Evolutionary conservation across 257 asterid species (phyloP).

Genomic region (Misopates orontium): DNA sequence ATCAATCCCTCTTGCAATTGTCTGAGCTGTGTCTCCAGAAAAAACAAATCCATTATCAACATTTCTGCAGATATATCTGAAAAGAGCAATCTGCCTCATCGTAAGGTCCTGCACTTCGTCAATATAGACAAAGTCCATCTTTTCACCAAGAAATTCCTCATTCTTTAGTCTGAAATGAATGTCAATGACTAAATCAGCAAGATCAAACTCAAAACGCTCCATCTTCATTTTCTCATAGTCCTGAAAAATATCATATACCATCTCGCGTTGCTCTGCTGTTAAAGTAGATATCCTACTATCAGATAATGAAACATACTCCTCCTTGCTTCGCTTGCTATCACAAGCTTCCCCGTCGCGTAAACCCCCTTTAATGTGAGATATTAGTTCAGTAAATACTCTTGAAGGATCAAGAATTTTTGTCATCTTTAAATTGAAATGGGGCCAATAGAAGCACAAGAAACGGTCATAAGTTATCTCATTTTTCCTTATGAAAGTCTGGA

Average conservation of each 20-base stretch:
- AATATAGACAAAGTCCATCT: constrained; percentile 70
- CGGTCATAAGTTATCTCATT: constrained; percentile 62
- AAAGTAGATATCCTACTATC: constrained; percentile 47
- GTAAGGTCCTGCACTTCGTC: constrained; percentile 78
- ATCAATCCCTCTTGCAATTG: constrained; percentile 66
- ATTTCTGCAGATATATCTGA: constrained; percentile 54
- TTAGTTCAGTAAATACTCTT: constrained; percentile 57
- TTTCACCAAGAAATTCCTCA: constrained; percentile 43
- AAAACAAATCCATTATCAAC: constrained; percentile 64
- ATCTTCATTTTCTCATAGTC: constrained; percentile 65
- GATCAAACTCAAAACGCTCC: constrained; percentile 55
- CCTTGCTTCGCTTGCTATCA: constrained; percentile 40
- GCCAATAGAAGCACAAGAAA: constrained; percentile 56
- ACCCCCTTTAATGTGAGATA: constrained; percentile 70
- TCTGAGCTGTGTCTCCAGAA: constrained; percentile 73
- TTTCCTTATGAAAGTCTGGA: constrained; percentile 47
- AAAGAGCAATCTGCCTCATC: constrained; percentile 60
- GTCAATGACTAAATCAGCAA: constrained; percentile 63
- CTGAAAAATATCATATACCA: constrained; percentile 49
- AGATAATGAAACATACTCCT: constrained; percentile 43
- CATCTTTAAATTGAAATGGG: constrained; percentile 46
- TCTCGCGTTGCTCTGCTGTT: constrained; percentile 34
- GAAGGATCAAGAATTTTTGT: constrained; percentile 53
- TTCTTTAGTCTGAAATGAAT: constrained; percentile 49
- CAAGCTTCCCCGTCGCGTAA: constrained; percentile 33